Percentiles rank a stretch among this genome's conserved stretches.
Evolutionary conservation across 805 yeast genomes (phyloP).

Genomic region (Monosporozyma aquatica): DNA sequence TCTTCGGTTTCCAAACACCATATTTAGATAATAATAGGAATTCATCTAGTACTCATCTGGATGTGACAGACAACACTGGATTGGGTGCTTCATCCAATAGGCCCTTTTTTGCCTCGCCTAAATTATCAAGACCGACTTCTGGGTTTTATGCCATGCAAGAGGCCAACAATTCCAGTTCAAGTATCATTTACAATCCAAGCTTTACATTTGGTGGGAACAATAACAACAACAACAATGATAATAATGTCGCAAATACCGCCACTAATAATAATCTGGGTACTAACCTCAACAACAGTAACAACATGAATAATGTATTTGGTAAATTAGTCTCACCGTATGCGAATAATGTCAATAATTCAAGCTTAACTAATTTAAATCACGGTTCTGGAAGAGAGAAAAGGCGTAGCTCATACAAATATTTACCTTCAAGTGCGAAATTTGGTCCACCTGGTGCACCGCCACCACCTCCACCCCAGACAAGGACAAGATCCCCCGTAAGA

Average conservation of each 20-base stretch:
- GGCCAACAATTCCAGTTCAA: constrained; percentile 29
- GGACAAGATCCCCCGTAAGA: constrained; percentile 24
- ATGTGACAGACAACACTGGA: not conserved
- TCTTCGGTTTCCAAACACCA: constrained; percentile 12
- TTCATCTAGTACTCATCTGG: not conserved
- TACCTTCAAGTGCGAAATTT: constrained; percentile 18
- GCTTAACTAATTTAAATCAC: not conserved
- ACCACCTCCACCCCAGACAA: constrained; percentile 23
- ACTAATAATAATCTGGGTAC: not conserved
- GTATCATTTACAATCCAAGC: constrained; percentile 24
- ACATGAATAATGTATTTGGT: not conserved
- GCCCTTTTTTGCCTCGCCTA: constrained; percentile 17
- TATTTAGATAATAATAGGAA: constrained; percentile 3
- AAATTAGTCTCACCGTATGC: not conserved
- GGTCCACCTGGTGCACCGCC: constrained; percentile 21
- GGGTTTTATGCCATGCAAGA: constrained; percentile 22
- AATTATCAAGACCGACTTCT: constrained; percentile 13
- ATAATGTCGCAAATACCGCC: not conserved
- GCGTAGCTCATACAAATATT: constrained; percentile 24
- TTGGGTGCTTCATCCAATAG: constrained; percentile 3
- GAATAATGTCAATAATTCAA: not conserved
- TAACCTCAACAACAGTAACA: not conserved
- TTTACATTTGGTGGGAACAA: constrained; percentile 26
- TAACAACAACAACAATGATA: not conserved
- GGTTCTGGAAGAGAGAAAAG: constrained; percentile 11